A percentile compares a stretch with the other conserved stretches of the same genome.
These are phyloP conservation scores for Begonia fuchsioides DNA, from an alignment of 306 rosid species.

Conservation along the genomic window DNA sequence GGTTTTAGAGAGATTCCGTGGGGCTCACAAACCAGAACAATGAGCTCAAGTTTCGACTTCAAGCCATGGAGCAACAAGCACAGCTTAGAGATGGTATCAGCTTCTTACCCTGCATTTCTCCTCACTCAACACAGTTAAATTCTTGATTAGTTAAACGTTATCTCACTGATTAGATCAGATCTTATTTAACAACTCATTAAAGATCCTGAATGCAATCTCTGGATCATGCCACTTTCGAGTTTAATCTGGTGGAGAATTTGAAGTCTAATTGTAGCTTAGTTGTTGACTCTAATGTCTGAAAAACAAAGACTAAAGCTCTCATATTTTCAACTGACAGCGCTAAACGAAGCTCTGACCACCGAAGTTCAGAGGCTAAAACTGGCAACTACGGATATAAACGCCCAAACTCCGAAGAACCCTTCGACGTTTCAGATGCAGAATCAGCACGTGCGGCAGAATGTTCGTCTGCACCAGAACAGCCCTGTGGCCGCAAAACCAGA, in stretches of 20 bases:
- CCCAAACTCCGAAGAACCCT: constrained; percentile 39
- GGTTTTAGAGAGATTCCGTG: constrained; percentile 63
- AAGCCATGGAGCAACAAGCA: constrained; percentile 97
- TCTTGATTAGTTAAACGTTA: neutral
- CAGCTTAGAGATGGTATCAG: constrained; percentile 82
- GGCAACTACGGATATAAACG: constrained; percentile 53
- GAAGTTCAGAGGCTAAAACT: constrained; percentile 86
- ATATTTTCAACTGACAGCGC: constrained; percentile 33
- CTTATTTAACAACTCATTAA: neutral
- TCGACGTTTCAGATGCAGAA: constrained; percentile 46
- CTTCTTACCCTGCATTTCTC: constrained; percentile 4
- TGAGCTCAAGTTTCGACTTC: constrained; percentile 96
- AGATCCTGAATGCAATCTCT: neutral
- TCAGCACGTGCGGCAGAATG: constrained; percentile 39
- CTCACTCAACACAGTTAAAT: neutral
- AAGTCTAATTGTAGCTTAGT: neutral
- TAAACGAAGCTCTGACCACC: constrained; percentile 77
- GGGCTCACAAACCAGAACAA: constrained; percentile 80
- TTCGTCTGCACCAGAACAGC: constrained; percentile 38
- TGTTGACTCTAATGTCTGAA: too few relatives aligned
- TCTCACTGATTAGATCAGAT: neutral
- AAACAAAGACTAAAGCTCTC: neutral
- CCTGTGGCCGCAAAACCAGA: constrained; percentile 38
- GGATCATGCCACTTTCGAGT: neutral
- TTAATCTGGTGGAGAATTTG: neutral